A percentile compares a stretch with the other conserved stretches of the same genome.
Conservation (phyloP, 1,284 basidiomycete genomes). For the Phellinidium pouzarii region DNA sequence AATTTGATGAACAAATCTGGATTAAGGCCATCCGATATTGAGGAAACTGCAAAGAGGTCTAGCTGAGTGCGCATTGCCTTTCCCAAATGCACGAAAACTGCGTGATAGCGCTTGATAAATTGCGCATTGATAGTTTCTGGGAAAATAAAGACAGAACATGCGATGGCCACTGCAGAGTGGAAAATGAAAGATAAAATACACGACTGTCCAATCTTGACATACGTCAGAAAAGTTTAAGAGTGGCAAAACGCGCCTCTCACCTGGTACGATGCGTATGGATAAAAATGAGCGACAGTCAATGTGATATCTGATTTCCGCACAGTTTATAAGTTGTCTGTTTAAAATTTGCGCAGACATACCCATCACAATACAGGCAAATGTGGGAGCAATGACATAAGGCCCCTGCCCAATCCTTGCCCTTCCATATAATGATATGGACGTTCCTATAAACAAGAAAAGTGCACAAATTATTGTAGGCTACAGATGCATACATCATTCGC, state of each 20-base stretch:
- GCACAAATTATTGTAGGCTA: conserved; percentile 57
- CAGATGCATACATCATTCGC: conserved; percentile 7
- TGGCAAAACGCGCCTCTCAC: conserved; percentile 25
- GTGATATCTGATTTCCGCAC: conserved; percentile 41
- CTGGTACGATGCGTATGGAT: conserved; percentile 61
- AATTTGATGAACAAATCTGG: conserved; percentile 30
- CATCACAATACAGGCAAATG: conserved; percentile 53
- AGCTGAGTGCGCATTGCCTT: conserved; percentile 44
- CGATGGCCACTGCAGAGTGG: conserved; percentile 53
- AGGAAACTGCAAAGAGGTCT: conserved; percentile 38
- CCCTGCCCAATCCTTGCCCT: conserved; percentile 59
- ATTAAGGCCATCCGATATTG: conserved; percentile 43
- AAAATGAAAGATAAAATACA: conserved; percentile 57
- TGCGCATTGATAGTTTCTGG: conserved; percentile 60
- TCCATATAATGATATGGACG: conserved; percentile 54
- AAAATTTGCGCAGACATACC: conserved; percentile 29
- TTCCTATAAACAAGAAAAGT: conserved; percentile 63
- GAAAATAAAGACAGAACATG: conserved; percentile 52
- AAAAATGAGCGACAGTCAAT: conserved; percentile 53
- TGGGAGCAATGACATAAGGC: conserved; percentile 52
- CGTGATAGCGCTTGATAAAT: conserved; percentile 49
- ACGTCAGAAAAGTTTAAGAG: neutral
- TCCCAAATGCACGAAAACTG: conserved; percentile 46
- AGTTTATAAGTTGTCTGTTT: neutral
- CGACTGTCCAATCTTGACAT: conserved; percentile 36